Base-by-base conservation (phyloP, 805 yeast genomes). In the Yamadazyma phyllophila region DNA sequence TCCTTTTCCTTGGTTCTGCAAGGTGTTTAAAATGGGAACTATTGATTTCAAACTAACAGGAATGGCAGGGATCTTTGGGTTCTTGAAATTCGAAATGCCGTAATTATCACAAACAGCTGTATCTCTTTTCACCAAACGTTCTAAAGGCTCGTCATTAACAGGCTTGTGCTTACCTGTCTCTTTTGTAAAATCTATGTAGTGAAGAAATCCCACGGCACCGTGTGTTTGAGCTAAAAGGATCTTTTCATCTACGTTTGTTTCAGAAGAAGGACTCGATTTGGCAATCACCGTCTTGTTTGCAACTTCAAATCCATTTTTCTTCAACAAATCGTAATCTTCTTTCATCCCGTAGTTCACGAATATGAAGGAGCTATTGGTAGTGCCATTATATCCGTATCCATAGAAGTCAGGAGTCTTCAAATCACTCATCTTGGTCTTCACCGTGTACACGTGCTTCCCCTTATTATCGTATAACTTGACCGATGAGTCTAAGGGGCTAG, bases 301-400 rank as follows among this genome's bases (percentile, higher is more conserved):
- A 1, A 63, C 49, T 14, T 47, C 44, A 13, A 63, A 49, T 1
- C 54, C 54, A 29, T 60, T 48, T 9, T 53, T 44, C 10, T 36
- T 15, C 26, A 70, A 46, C 2, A 52, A 34, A 4, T 45, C 48
- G 39, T 59, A 67, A 43, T 71, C 76, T 1, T 53, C 56, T 1
- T 50, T 47, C 1, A 54, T 41, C 3, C 73, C 76, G n/a, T 55
- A 51, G 44, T 66, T 63, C 7, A 55, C 71, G 53, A 42, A 66
- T 2, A 69, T 45, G 49, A 55, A 68, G 10, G 51, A 54, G 0
- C 56, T 63, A 4, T 45, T 49, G 1, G 62, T 52, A 1, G 58
- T 43, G 1, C 68, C 73, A 37, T 50, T 57, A 5, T 30, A 33
- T 1, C 73, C 69, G 51, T 54, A 60, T 6, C 58, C 55, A 39